phyloP scores from a whole-genome alignment of 768 basidiomycete genomes.

The Boletellus ananas region DNA sequence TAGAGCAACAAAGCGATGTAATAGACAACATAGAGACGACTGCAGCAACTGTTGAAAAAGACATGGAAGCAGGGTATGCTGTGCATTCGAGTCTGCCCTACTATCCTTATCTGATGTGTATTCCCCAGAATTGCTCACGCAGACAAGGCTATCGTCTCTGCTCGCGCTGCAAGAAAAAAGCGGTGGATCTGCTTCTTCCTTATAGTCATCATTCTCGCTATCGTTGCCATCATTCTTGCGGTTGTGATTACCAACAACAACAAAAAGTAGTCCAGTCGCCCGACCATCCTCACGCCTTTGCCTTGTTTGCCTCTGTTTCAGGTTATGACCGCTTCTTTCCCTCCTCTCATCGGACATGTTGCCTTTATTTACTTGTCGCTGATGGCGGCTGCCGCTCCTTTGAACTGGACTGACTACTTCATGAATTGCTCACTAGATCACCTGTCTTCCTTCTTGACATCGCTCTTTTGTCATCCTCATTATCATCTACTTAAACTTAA shows the following conservation, averaged over 20 bases:
- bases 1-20: constrained; percentile 91
- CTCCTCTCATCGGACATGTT: constrained; percentile 11
- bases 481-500: constrained; percentile 23
- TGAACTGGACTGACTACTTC: constrained; percentile 14
- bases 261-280: constrained; percentile 27
- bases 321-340: background rate
- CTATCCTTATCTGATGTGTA: background rate
- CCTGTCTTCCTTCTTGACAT: background rate
- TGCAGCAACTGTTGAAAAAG: constrained; percentile 71
- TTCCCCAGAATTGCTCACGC: constrained; percentile 69
- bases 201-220: constrained; percentile 58
- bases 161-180: constrained; percentile 88
- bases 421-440: constrained; percentile 13
- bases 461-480: constrained; percentile 17
- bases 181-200: constrained; percentile 96
- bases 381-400: constrained; percentile 18
- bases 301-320: background rate
- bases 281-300: background rate
- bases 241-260: constrained; percentile 50
- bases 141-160: constrained; percentile 81
- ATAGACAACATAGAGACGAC: constrained; percentile 80
- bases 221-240: constrained; percentile 60
- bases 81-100: background rate
- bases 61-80: constrained; percentile 79
- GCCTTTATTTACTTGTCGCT: constrained; percentile 2